Conservation (phyloP, 768 basidiomycete genomes). For the Saitozyma sp. region DNA sequence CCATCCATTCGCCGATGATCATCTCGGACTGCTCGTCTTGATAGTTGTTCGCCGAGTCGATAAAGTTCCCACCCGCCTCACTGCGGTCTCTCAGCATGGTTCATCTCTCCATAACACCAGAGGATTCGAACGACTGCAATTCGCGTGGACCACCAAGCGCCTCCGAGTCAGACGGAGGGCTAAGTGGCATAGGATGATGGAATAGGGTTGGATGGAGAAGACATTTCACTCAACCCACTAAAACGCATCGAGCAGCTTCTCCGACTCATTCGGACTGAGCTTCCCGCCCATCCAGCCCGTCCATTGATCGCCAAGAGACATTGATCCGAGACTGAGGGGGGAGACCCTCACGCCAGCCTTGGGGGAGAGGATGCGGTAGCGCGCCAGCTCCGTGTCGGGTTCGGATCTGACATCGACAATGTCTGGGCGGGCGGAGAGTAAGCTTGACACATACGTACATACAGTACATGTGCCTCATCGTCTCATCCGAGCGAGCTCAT, state of each 20-base stretch:
- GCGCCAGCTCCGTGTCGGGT: slow-evolving; percentile 25
- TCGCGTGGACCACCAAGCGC: too few species aligned
- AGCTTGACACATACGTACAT: too few species aligned
- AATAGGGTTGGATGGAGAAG: too few species aligned
- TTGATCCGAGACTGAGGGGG: slow-evolving; percentile 54
- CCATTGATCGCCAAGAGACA: slow-evolving; percentile 56
- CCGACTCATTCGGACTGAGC: slow-evolving; percentile 25
- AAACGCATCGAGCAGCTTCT: slow-evolving; percentile 28
- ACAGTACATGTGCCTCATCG: too few species aligned
- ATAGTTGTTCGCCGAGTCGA: slow-evolving; percentile 59
- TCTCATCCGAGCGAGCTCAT: too few species aligned
- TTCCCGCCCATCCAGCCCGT: slow-evolving; percentile 29
- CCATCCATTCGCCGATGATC: slow-evolving; percentile 60
- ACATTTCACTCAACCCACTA: too few species aligned
- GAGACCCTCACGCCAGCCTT: slow-evolving; percentile 54
- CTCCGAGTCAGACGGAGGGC: too few species aligned
- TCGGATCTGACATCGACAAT: slow-evolving; percentile 6
- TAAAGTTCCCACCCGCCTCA: slow-evolving; percentile 58
- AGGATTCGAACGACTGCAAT: too few species aligned
- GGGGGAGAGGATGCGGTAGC: slow-evolving; percentile 50
- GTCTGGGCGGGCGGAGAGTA: neutral
- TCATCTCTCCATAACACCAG: too few species aligned
- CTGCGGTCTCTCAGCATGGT: too few species aligned
- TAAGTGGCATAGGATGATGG: too few species aligned
- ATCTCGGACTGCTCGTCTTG: slow-evolving; percentile 57